Base-by-base conservation (phyloP, 768 basidiomycete species). In the Heimioporus sp. region DNA sequence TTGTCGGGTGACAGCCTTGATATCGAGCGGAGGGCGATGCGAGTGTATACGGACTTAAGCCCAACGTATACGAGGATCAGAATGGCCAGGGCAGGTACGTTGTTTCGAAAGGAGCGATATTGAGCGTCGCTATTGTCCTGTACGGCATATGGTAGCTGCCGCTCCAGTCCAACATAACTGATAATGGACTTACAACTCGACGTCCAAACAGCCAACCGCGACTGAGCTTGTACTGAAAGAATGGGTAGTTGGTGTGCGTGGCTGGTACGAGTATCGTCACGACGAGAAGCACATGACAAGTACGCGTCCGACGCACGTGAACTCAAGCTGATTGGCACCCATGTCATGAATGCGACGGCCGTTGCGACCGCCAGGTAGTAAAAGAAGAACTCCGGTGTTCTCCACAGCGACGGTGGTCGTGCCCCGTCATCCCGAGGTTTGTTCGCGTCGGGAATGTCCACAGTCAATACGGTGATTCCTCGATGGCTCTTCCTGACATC, bases 121-220 rank as follows among this genome's bases (percentile, higher is more conserved):
- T 98, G 97, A 0, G 78, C 73, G 62, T 98, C 97, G 56, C 90
- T 92, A 63, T 87, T 90, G 69, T 99, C 97, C 96, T 98, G 56
- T n/a, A 32, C 2, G 28, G 45, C 38, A 24, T 10, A 43, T 35
- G 21, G 40, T 39, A 31, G 43, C 10, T 37, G 16, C 43, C 8
- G 20, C 21, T 19, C 43, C 35, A 42, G 10, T n/a, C n/a, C n/a
- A 39, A 35, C 34, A 21, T 30, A 24, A 49, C 12, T 20, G 15
- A 2, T 34, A 30, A 50, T 16, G 41, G 6, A 76, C 89, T 72
- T 62, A 96, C 95, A 12, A 95, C 79, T 65, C 75, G 67, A 30
- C 91, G 83, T 36, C 85, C 88, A 56, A 85, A 82, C 17, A 98
- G 67, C 94, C 95, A 98, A 0, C 95, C 92, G 0, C 69, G 57